Percentiles rank a stretch among this genome's conserved stretches.
Evolutionary conservation across 1,284 basidiomycete genomes (phyloP).

Genomic region (Rhodotorula sp.): DNA sequence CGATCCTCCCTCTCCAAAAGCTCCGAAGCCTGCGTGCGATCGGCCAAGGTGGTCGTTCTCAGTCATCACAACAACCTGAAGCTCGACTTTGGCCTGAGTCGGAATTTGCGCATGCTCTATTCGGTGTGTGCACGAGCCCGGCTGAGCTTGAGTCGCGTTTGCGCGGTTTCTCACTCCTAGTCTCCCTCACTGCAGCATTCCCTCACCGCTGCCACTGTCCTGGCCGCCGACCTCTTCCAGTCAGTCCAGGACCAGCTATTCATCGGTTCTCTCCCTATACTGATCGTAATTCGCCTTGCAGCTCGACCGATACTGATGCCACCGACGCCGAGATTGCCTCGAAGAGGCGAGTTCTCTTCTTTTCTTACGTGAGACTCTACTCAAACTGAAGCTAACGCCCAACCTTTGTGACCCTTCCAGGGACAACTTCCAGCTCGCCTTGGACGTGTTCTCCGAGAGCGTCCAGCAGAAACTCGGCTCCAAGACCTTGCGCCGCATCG

Average conservation of each 20-base stretch:
- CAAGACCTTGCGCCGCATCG: slow-evolving; percentile 4
- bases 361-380: background rate
- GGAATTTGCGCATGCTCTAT: slow-evolving; percentile 27
- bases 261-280: background rate
- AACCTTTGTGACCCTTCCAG: background rate
- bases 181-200: background rate
- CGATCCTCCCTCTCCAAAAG: background rate
- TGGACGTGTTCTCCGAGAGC: slow-evolving; percentile 22
- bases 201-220: slow-evolving; percentile 27
- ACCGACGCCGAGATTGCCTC: slow-evolving; percentile 11
- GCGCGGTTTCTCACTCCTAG: background rate
- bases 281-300: background rate
- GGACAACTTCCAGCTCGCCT: slow-evolving; percentile 14
- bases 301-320: slow-evolving; percentile 16
- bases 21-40: slow-evolving; percentile 25
- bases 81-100: slow-evolving; percentile 11
- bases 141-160: no score
- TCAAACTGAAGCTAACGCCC: accelerated
- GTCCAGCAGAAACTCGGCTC: slow-evolving; percentile 8
- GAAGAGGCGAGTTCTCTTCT: slow-evolving; percentile 13
- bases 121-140: slow-evolving; percentile 4
- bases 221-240: slow-evolving; percentile 33
- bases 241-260: background rate
- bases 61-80: slow-evolving; percentile 27
- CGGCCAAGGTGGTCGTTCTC: slow-evolving; percentile 19